Percentiles rank a stretch among this genome's conserved stretches.
Evolutionary conservation across 2,329 filamentous ascomycete genomes (phyloP).

Genomic region (Ophiostoma montium): DNA sequence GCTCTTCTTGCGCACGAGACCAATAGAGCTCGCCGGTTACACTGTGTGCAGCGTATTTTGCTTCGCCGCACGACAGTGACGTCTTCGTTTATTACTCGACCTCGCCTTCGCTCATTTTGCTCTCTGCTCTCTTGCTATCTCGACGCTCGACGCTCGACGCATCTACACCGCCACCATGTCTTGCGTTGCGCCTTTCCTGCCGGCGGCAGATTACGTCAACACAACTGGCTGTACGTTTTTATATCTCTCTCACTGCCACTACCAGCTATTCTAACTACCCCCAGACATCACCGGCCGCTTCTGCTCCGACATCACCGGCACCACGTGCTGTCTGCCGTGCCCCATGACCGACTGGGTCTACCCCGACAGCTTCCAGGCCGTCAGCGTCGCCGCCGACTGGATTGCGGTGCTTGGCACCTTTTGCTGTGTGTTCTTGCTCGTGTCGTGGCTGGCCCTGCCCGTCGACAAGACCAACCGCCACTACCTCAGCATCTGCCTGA

Average conservation of each 20-base stretch:
- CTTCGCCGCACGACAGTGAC: background rate
- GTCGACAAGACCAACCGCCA: conserved; percentile 83
- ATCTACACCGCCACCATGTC: conserved; percentile 3
- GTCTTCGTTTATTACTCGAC: too few relatives aligned
- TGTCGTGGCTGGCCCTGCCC: conserved; percentile 69
- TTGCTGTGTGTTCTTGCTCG: conserved; percentile 59
- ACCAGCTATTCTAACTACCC: background rate
- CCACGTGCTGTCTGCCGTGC: conserved; percentile 78
- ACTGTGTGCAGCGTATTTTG: too few relatives aligned
- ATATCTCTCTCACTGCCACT: too few relatives aligned
- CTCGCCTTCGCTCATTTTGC: background rate
- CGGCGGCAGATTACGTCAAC: conserved; percentile 8
- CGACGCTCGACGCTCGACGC: background rate
- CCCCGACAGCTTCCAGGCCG: conserved; percentile 40
- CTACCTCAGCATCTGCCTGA: conserved; percentile 81
- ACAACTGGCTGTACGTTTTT: conserved; percentile 12
- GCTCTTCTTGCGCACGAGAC: too few relatives aligned
- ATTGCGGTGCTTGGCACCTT: conserved; percentile 62
- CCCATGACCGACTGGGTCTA: conserved; percentile 69
- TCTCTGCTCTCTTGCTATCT: background rate
- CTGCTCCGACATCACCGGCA: conserved; percentile 33
- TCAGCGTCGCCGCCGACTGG: conserved; percentile 63
- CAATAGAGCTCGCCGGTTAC: too few relatives aligned
- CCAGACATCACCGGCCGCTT: conserved; percentile 33
- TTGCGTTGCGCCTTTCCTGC: conserved; percentile 9